Conservation (phyloP, 73 alveolate species). For the Breviolum minutum region DNA sequence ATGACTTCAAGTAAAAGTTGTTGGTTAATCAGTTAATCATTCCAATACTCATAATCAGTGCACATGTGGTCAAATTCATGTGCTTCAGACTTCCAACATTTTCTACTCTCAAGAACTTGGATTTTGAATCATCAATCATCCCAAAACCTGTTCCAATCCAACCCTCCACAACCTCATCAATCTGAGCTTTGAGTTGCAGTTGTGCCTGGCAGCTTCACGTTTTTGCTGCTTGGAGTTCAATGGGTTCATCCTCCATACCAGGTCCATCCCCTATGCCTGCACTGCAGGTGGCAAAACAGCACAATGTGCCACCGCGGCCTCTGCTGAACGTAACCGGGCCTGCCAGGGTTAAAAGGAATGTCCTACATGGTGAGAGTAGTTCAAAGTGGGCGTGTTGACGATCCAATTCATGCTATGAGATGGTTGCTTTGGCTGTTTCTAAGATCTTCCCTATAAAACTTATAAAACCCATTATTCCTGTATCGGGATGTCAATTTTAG, state of each 20-base stretch:
- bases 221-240: not conserved
- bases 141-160: not conserved
- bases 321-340: slow-evolving; percentile 90
- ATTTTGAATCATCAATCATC: not conserved
- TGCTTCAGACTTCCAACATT: not conserved
- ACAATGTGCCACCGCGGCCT: slow-evolving; percentile 79
- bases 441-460: not conserved
- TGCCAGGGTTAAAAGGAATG: not conserved
- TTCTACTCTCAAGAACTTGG: not conserved
- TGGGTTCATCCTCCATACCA: not conserved
- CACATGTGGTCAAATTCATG: not conserved
- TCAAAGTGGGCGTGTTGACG: too few species aligned
- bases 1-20: not conserved
- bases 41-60: too few species aligned
- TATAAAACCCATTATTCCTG: not conserved
- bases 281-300: slow-evolving; percentile 63
- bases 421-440: too few species aligned
- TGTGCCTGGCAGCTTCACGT: not conserved
- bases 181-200: slow-evolving; percentile 36
- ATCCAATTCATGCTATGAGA: too few species aligned
- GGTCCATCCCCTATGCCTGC: slow-evolving; percentile 24
- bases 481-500: not conserved
- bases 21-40: not conserved
- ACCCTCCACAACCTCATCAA: slow-evolving; percentile 18
- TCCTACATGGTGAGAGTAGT: not conserved